These are phyloP conservation scores for Blastobotrys indianensis DNA, from an alignment of 1,139 yeast genomes.

Conservation along the genomic window DNA sequence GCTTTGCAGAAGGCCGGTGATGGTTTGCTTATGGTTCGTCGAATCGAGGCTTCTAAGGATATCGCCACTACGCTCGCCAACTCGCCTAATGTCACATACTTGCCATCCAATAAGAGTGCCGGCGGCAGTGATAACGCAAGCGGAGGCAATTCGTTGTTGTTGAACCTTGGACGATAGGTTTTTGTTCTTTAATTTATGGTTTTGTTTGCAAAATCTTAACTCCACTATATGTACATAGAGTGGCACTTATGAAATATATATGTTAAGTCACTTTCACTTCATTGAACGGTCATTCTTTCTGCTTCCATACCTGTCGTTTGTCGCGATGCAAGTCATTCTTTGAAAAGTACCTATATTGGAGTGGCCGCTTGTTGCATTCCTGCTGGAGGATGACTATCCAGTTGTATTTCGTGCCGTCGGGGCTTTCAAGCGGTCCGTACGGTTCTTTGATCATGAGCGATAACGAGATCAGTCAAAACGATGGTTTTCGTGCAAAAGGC, in stretches of 20 bases:
- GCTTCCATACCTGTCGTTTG: too few species aligned
- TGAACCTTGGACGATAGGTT: slow-evolving; percentile 51
- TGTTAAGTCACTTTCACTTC: background rate
- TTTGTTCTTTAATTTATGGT: background rate
- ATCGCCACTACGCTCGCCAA: slow-evolving; percentile 83
- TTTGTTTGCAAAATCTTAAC: background rate
- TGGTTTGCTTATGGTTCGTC: slow-evolving; percentile 86
- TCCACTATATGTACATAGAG: background rate
- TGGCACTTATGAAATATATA: background rate
- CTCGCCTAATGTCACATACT: slow-evolving; percentile 84
- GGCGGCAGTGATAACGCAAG: slow-evolving; percentile 26
- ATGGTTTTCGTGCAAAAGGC: too few species aligned
- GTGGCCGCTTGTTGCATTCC: too few species aligned
- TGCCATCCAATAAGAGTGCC: slow-evolving; percentile 54
- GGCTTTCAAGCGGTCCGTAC: too few species aligned
- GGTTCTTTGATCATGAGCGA: too few species aligned
- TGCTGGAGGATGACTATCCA: too few species aligned
- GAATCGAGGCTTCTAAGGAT: slow-evolving; percentile 94
- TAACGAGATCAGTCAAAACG: too few species aligned
- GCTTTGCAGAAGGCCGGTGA: slow-evolving; percentile 95
- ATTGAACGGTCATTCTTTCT: too few species aligned
- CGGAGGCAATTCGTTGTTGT: slow-evolving; percentile 42
- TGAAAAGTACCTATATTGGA: too few species aligned
- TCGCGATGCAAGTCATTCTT: too few species aligned
- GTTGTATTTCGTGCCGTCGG: too few species aligned